Conservation (phyloP, 345 rosid genomes). For the Hibiscus mutabilis region DNA sequence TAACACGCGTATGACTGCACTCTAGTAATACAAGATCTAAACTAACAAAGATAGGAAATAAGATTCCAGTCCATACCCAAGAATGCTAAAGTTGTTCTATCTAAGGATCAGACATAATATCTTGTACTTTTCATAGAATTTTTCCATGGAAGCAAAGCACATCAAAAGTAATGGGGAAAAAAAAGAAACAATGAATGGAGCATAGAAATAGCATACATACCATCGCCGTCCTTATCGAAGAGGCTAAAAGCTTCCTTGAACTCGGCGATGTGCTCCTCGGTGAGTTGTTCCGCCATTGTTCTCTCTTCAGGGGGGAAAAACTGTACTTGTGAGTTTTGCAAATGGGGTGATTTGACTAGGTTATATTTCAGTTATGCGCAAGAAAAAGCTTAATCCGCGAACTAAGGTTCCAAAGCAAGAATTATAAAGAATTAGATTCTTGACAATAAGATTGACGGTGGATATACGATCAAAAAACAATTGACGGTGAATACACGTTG, state of each 20-base stretch:
- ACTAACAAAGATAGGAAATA: background rate
- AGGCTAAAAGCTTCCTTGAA: conserved; percentile 13
- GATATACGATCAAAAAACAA: background rate
- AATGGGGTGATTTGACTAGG: background rate
- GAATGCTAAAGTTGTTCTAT: background rate
- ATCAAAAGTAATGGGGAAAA: background rate
- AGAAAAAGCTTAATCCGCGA: background rate
- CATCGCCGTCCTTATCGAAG: conserved; percentile 15
- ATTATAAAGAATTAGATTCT: background rate
- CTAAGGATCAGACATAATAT: background rate
- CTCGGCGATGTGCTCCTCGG: conserved; percentile 13
- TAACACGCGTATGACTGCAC: background rate
- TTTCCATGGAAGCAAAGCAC: background rate
- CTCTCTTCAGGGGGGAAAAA: background rate
- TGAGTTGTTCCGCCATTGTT: conserved; percentile 10
- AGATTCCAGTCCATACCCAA: background rate
- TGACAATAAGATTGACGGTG: background rate
- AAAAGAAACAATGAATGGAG: background rate
- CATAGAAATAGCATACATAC: background rate
- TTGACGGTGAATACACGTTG: background rate
- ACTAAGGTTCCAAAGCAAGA: background rate
- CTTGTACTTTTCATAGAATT: background rate
- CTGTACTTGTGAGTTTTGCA: background rate
- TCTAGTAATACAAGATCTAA: background rate
- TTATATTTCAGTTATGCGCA: too few species aligned